Evolutionary conservation across 208 protist genomes (phyloP), one percentile per base, ranked within the genome.

Genomic region (Leishmania gerbilli): DNA sequence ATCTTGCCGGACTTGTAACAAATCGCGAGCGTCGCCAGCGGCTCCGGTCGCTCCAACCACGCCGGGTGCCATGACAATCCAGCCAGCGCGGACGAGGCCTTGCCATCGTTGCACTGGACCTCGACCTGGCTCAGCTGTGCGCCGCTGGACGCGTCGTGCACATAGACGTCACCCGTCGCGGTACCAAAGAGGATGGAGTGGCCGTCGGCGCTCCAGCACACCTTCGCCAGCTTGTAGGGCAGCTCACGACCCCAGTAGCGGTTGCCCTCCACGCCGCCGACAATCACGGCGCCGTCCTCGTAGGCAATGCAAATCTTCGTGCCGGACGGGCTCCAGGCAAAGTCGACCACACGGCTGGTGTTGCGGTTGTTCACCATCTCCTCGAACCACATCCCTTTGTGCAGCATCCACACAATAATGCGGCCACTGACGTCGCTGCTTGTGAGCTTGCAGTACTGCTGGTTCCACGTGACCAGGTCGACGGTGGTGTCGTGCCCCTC

Each of bases 301-400:
- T 99, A 99, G 37, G 96, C 91, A 79, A 99, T 99, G 89, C 98
- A 99, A 60, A 99, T 99, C 69, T 98, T 96, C 74, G 98, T 93
- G 15, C 99, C 98, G 34, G 99, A 90, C 6, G 86, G 60, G 71
- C 91, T 98, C 98, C 99, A 99, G 65, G 89, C 75, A 79, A 99
- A 92, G 80, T 99, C 98, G 19, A 90, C 82, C 31, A 99, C 99
- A 45, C 93, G 91, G 76, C 89, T 95, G 79, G 98, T 96, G 85
- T 99, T 98, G 51, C 99, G 87, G 87, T 99, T 99, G 89, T 99
- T 99, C 47, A 99, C 97, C 99, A 99, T 99, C 87, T 99, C 98
- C 91, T 99, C 99, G 68, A 98, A 96, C 98, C 98, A 99, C 91
- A 97, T 93, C 13, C 98, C 97, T 82, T 99, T 99, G 90, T 99